Evolutionary conservation across 2,329 filamentous ascomycete species (phyloP), one percentile per base, ranked within the genome.

Genomic region (Chrysosphaeria jannelii): DNA sequence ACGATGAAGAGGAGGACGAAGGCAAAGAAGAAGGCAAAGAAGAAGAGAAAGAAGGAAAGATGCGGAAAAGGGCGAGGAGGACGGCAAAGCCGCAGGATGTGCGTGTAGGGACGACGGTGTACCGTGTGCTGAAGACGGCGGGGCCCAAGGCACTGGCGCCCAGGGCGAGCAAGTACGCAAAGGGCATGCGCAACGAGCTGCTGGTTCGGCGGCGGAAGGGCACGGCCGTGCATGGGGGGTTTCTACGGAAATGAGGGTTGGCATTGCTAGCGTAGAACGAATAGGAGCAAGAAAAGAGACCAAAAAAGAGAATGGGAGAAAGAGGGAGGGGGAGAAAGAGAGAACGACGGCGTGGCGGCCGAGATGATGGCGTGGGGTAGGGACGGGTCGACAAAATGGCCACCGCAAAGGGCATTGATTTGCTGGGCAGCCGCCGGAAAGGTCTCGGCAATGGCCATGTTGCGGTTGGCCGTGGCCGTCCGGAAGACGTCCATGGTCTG

Each of bases 401-500:
- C 41, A 0, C 63, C 63, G 34, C 63, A 69, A 3, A 53, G 50
- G 8, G 59, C 48, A 36, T 90, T 70, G 24, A 93, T 54, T 35
- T 69, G 58, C 30, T 55, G 44, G 1, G 81, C 79, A 0, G 78
- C 76, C 7, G 46, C 36, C 5, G 53, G 44, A 39, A 91, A 93
- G 0, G 65, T 71, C 10, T 48, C 41, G 13, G 58, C 57, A 22
- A 93, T 54, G 6, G 63, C 57, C 33, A 71, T 62, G 4, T 49
- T 55, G 17, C 58, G 49, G 34, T 78, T 61, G 9, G 55, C 50
- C 0, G 72, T 63, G 14, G 67, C 68, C 1, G 57, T 44, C 25
- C 70, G 63, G 42, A 71, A 91, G 10, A 89, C 57, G 13, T 53
- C 53, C 76, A 93, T 89, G 4, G 72, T 81, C 29, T 72, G 51